A percentile compares a stretch with the other conserved stretches of the same genome.
These are phyloP conservation scores for Cucurbita argyrosperma DNA, from an alignment of 306 rosid species.

Conservation along the genomic window DNA sequence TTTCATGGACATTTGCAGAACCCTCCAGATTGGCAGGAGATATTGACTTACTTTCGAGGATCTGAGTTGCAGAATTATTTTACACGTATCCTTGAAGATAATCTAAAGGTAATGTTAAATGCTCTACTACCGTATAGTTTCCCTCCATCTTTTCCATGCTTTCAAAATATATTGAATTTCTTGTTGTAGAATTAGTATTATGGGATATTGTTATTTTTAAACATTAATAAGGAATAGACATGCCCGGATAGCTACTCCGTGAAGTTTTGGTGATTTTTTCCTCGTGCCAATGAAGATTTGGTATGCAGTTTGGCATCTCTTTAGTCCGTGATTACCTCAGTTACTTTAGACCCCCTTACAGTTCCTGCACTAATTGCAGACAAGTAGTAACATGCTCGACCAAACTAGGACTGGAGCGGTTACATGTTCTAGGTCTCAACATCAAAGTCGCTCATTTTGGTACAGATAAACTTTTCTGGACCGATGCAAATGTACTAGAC, in stretches of 20 bases:
- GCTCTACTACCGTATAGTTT: background rate
- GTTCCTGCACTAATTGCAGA: background rate
- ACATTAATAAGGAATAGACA: background rate
- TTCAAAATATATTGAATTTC: background rate
- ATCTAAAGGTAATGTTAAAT: slow-evolving; percentile 49
- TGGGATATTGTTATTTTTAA: background rate
- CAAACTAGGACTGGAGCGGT: background rate
- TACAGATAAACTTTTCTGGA: background rate
- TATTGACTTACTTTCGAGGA: slow-evolving; percentile 82
- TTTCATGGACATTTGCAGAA: slow-evolving; percentile 28
- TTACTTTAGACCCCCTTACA: background rate
- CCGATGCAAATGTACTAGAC: background rate
- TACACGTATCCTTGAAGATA: slow-evolving; percentile 84
- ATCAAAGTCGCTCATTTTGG: background rate
- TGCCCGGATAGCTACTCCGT: background rate
- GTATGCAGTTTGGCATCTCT: background rate
- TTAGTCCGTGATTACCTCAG: background rate
- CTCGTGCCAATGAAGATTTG: background rate
- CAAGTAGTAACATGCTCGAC: background rate
- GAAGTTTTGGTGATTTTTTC: background rate
- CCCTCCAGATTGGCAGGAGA: slow-evolving; percentile 99
- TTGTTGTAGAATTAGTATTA: background rate
- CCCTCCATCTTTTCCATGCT: too few species aligned
- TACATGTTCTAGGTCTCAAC: background rate
- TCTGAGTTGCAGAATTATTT: slow-evolving; percentile 94